Evolutionary conservation across 352 stramenopile genomes (phyloP), one percentile per base, ranked within the genome.

Genomic region (Globisporangium cylindrosporum): DNA sequence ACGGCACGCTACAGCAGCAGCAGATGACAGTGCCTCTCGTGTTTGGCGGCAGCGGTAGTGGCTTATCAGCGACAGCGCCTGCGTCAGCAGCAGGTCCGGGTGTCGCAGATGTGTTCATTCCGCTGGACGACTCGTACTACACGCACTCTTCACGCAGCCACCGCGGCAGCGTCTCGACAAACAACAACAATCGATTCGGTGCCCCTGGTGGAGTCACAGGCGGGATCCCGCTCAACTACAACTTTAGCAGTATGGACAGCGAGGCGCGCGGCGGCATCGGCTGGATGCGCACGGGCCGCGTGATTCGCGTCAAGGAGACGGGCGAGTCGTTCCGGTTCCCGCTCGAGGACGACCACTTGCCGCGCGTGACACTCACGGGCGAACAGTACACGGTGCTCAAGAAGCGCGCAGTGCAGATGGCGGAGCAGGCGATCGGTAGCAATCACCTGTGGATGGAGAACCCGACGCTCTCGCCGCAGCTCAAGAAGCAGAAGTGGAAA

Each of bases 231-330:
- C 12, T 49, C 41, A 49, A n/a, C 41, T 9, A n/a, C 4, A 49
- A n/a, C 41, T 48, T 48, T 48, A 34, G n/a, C 22, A 49, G 24
- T 29, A 59, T 18, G 38, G 22, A 46, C 29, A 57, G 46, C 29
- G 80, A 88, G 38, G 46, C 63, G 22, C 72, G 73, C 29, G 80
- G 79, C 34, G 84, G 84, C 61, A 74, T 81, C 27, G 65, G 71
- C 25, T 92, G 82, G 82, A 90, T 91, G 80, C 73, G 80, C 68
- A 88, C 82, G 27, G 85, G 85, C 0, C 85, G 85, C 60, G 68
- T 90, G 22, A 88, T 93, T 48, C 82, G 82, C 36, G 77, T 91
- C 32, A 91, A 90, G 68, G 81, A 91, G 59, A 89, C 82, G 14
- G 81, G 82, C 57, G 78, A 89, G 59, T 85, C 80, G 36, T 93